Conservation (phyloP, 176 grass and related monocot species). For the Poa pratensis region DNA sequence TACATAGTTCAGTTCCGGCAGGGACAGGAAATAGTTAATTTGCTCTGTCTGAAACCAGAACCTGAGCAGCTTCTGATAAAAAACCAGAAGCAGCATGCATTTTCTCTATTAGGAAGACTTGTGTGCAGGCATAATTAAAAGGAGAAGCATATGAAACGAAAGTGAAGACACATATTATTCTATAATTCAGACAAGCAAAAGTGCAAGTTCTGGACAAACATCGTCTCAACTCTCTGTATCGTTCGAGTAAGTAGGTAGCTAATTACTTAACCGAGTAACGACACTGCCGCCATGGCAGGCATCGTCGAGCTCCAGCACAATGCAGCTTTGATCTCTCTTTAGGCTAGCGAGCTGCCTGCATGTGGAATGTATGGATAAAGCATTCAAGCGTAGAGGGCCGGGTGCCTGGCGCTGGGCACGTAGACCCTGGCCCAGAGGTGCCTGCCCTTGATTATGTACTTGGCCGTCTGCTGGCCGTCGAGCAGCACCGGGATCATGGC, state of each 20-base stretch:
- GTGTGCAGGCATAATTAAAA: background rate
- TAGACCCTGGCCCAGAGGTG: constrained; percentile 84
- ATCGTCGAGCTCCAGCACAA: background rate
- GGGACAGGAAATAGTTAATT: no score
- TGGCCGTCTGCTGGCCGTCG: constrained; percentile 52
- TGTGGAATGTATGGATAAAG: background rate
- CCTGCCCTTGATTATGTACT: constrained; percentile 71
- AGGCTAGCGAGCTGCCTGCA: background rate
- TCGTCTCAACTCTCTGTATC: background rate
- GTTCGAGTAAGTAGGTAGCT: background rate
- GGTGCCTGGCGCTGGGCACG: constrained; percentile 39
- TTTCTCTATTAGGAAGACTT: background rate
- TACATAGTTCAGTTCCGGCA: no score
- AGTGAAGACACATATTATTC: constrained; percentile 28
- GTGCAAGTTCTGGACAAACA: background rate
- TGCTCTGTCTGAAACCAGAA: background rate
- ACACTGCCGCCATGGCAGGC: constrained; percentile 10
- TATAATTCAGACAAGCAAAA: constrained; percentile 19
- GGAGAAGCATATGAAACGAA: background rate
- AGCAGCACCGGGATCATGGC: constrained; percentile 60
- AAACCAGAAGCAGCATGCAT: background rate
- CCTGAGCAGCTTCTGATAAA: background rate
- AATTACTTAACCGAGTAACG: background rate
- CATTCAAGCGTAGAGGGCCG: background rate
- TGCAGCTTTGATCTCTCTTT: background rate